Conservation (phyloP, 495 filamentous ascomycete genomes). For the Jackrogersella multiformis region DNA sequence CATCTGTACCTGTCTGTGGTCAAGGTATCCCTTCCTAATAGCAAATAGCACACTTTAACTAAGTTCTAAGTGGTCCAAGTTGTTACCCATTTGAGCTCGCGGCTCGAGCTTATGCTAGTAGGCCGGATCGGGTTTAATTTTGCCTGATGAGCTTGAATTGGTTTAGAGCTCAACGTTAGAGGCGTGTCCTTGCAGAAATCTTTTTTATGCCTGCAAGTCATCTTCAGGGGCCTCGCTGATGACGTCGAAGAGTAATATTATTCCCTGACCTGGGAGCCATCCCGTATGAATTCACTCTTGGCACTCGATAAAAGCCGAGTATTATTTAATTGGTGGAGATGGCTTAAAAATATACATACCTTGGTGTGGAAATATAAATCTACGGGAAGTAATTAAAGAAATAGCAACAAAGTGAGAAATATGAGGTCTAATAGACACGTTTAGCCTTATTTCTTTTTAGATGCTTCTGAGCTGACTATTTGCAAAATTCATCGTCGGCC, state of each 20-base stretch:
- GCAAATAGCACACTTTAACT: constrained; percentile 1
- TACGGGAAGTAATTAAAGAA: too few species aligned
- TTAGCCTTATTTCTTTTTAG: neutral
- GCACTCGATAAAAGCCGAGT: constrained; percentile 3
- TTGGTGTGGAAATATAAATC: neutral
- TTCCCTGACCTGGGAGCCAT: constrained; percentile 5
- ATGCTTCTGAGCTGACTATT: neutral
- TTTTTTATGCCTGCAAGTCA: constrained; percentile 5
- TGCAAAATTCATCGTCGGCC: constrained; percentile 8
- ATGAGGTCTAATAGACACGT: neutral
- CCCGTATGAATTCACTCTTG: constrained; percentile 7
- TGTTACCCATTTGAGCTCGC: constrained; percentile 5
- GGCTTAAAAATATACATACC: neutral
- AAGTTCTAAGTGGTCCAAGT: constrained; percentile 16
- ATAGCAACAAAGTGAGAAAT: neutral
- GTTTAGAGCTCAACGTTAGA: neutral
- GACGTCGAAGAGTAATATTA: constrained; percentile 17
- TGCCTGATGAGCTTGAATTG: constrained; percentile 6
- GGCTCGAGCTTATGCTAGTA: constrained; percentile 18
- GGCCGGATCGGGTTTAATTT: constrained; percentile 15
- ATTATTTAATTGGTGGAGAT: neutral
- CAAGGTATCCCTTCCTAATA: constrained; percentile 8
- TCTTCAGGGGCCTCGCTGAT: constrained; percentile 6
- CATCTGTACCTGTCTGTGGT: constrained; percentile 29
- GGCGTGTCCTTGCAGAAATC: neutral